Evolutionary conservation across 2,329 filamentous ascomycete genomes (phyloP).

Genomic region (Amphichorda felina): DNA sequence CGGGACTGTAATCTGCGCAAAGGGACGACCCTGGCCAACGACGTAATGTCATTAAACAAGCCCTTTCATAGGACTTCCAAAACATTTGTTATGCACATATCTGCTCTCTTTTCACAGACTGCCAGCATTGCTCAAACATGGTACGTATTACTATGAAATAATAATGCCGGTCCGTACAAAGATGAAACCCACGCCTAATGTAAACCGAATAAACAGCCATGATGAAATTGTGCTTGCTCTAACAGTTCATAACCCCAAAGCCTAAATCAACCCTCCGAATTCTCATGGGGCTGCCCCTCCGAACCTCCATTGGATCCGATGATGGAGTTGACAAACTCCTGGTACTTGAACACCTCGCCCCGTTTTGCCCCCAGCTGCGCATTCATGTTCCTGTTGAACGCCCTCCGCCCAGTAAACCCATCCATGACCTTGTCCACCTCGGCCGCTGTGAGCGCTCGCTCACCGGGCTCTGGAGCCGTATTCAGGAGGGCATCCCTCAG

Average conservation of each 20-base stretch:
- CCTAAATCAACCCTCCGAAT: conserved; percentile 10
- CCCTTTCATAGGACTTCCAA: too few relatives aligned
- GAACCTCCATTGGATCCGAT: conserved; percentile 37
- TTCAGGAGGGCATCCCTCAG: conserved; percentile 73
- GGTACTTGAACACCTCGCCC: conserved; percentile 86
- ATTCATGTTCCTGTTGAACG: conserved; percentile 57
- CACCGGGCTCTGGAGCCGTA: conserved; percentile 66
- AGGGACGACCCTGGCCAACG: not conserved
- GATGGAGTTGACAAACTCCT: conserved; percentile 74
- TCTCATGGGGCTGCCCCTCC: conserved; percentile 17
- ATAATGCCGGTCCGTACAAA: too few relatives aligned
- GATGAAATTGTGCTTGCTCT: too few relatives aligned
- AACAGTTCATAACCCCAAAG: too few relatives aligned
- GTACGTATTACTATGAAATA: not conserved
- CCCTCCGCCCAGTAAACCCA: conserved; percentile 74
- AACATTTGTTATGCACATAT: not conserved
- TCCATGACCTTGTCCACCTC: conserved; percentile 83
- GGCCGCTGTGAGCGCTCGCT: conserved; percentile 48
- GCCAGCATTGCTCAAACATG: too few relatives aligned
- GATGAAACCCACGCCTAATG: too few relatives aligned
- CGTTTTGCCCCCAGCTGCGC: conserved; percentile 44
- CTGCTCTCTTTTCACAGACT: too few relatives aligned
- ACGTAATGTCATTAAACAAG: conserved; percentile 1
- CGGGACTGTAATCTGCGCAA: not conserved
- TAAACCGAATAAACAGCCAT: too few relatives aligned